Conservation (phyloP, 2,329 filamentous ascomycete species). For the Lomentospora prolificans region DNA sequence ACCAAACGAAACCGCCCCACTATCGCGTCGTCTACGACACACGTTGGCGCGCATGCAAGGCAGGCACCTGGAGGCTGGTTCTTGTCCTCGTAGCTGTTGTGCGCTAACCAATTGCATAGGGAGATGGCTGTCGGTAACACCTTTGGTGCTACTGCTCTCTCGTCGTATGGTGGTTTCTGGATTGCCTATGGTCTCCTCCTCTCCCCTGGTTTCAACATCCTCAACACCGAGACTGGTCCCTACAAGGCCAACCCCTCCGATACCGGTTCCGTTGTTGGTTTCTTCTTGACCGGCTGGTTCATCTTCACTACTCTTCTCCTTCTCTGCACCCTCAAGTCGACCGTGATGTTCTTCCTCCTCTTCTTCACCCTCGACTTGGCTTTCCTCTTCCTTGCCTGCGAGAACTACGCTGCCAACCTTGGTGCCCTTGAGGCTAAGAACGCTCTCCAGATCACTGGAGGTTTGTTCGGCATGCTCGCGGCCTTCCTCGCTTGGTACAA, state of each 20-base stretch:
- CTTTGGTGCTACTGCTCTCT: slow-evolving; percentile 72
- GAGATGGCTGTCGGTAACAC: slow-evolving; percentile 85
- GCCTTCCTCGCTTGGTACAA: slow-evolving; percentile 85
- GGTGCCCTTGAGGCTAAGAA: slow-evolving; percentile 33
- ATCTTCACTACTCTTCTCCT: slow-evolving; percentile 73
- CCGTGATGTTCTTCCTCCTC: slow-evolving; percentile 65
- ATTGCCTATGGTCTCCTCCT: slow-evolving; percentile 63
- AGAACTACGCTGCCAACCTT: slow-evolving; percentile 47
- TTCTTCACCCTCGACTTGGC: slow-evolving; percentile 70
- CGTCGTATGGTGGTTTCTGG: slow-evolving; percentile 81
- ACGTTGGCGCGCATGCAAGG: too few relatives aligned
- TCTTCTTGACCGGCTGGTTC: slow-evolving; percentile 74
- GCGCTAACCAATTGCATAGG: slow-evolving; percentile 33
- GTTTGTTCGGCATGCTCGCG: slow-evolving; percentile 69
- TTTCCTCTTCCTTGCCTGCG: slow-evolving; percentile 62
- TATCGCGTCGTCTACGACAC: not conserved
- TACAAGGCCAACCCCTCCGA: slow-evolving; percentile 35
- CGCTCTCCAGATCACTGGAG: slow-evolving; percentile 58
- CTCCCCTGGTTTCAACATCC: slow-evolving; percentile 57
- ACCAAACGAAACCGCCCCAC: not conserved
- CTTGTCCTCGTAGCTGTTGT: not conserved
- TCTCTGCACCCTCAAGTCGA: slow-evolving; percentile 66
- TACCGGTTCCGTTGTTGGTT: slow-evolving; percentile 54
- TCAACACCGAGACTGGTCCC: slow-evolving; percentile 27
- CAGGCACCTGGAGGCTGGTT: too few relatives aligned